Base-by-base conservation (phyloP, 179 eudicot genomes). In the Silene vulgaris region DNA sequence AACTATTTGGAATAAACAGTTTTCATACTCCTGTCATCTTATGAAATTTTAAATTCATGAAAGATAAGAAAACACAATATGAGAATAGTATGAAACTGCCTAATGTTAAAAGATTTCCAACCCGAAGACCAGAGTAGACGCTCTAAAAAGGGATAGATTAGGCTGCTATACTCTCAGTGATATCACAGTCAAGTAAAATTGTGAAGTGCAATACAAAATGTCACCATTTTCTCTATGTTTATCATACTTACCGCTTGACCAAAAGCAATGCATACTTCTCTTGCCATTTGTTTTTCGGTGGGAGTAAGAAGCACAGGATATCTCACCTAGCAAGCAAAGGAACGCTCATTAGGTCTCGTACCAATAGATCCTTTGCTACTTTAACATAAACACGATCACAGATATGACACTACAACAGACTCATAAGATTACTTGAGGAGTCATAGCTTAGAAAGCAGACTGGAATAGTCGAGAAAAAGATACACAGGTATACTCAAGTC, bases 231-330 rank as follows among this genome's bases (percentile, higher is more conserved):
- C 50, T 48, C 12, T 23, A 23, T 21, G 37, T 6, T 71, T 62
- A 71, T 48, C 32, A 12, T 12, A 71, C 61, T 48, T 48, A 48
- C 61, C 20, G 61, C 85, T 87, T 95, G 99, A 81, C 97, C 87
- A 77, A 95, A 95, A 40, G 99, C 99, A 77, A 93, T 80, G 88
- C 97, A 95, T 69, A 95, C 99, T 64, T 95, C 97, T 84, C 99
- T 89, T 65, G 97, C 89, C 91, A 95, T 93, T 81, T 95, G 95
- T 82, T 95, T 95, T 86, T 95, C 99, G 30, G 80, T 78, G 60
- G 99, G 99, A 71, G 99, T 95, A 69, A 95, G 97, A 65, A 95
- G 88, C 66, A 95, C 97, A 80, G 99, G 99, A 89, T 95, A 93
- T 78, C 99, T 87, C 76, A 93, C 97, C 97, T 95, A 88, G 56